Conservation (phyloP, 306 rosid species). For the Castanea crenata region DNA sequence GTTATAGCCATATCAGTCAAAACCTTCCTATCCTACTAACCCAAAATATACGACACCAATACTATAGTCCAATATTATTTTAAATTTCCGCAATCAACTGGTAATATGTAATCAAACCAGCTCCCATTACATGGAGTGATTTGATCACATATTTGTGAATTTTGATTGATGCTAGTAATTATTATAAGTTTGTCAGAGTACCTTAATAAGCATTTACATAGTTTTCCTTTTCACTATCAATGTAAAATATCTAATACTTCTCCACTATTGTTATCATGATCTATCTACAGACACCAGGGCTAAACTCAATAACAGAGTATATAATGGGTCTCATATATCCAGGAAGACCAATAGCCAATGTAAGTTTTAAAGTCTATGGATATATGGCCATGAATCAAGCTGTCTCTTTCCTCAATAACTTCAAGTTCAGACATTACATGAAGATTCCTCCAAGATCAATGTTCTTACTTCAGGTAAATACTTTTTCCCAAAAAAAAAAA, state of each 20-base stretch:
- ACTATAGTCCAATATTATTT: no score
- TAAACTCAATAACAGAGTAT: conserved; percentile 71
- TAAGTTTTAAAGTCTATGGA: conserved; percentile 82
- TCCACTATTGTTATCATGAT: no score
- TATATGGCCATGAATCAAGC: conserved; percentile 76
- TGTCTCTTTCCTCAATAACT: conserved; percentile 72
- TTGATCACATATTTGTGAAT: no score
- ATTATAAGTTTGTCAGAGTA: background rate
- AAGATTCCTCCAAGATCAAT: conserved; percentile 87
- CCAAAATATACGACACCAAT: no score
- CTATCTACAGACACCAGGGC: conserved; percentile 59
- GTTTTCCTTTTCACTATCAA: conserved; percentile 57
- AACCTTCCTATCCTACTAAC: no score
- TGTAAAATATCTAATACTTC: conserved; percentile 21
- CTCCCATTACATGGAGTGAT: no score
- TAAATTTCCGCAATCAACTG: no score
- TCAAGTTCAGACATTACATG: conserved; percentile 85
- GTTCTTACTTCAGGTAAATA: conserved; percentile 69
- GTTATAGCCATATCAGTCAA: no score
- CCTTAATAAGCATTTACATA: conserved; percentile 32
- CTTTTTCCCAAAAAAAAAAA: no score
- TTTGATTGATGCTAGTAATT: no score
- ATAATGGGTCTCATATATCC: conserved; percentile 67
- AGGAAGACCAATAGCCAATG: conserved; percentile 79
- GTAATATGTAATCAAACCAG: no score